Conservation (phyloP, 768 basidiomycete species). For the Tricholoma flavovirens region DNA sequence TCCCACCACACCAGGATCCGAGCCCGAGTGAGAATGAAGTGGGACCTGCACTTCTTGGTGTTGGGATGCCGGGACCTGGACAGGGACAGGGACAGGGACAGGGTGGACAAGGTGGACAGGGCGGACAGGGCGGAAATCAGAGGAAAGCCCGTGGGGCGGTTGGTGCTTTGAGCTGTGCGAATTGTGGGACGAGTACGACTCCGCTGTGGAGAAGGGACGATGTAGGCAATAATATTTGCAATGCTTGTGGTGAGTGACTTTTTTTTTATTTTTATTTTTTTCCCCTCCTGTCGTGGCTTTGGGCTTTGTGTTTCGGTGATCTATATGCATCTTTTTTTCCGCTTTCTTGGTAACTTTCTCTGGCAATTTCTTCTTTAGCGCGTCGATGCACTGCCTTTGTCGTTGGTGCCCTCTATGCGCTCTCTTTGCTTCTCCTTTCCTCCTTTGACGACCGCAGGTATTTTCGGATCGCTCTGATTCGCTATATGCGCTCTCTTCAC, state of each 20-base stretch:
- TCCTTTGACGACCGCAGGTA: too few relatives aligned
- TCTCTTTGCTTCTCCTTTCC: too few relatives aligned
- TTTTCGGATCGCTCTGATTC: too few relatives aligned
- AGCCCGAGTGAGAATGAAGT: conserved; percentile 2
- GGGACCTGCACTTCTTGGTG: conserved; percentile 14
- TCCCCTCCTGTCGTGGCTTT: conserved; percentile 10
- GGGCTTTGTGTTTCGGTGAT: neutral
- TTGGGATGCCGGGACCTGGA: conserved; percentile 14
- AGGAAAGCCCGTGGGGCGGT: conserved; percentile 39
- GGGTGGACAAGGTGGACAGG: neutral
- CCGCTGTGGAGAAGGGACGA: conserved; percentile 89
- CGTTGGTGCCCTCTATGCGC: too few relatives aligned
- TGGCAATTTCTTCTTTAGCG: too few relatives aligned
- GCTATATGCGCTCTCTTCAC: too few relatives aligned
- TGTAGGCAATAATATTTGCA: conserved; percentile 90
- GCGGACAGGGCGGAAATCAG: conserved; percentile 11
- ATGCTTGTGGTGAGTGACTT: conserved; percentile 75
- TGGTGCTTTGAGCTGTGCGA: conserved; percentile 78
- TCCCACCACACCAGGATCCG: neutral
- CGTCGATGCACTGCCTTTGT: too few relatives aligned
- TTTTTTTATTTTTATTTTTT: conserved; percentile 10
- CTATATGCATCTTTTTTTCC: conserved; percentile 2
- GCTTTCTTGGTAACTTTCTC: neutral
- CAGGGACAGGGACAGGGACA: conserved; percentile 14
- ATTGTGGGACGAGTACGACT: conserved; percentile 86